Percentiles rank a stretch among this genome's conserved stretches.
Evolutionary conservation across 129 eudicot species (phyloP).

Genomic region (Daucus carota): DH1_v3.0 NC_030387.2:5083501-5084000

Average conservation of each 20-base stretch:
- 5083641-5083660: conserved; percentile 61
- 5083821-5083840: conserved; percentile 7
- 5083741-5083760: conserved; percentile 80
- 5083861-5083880: neutral
- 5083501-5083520: conserved; percentile 40
- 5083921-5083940: neutral
- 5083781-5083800: conserved; percentile 70
- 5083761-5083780: conserved; percentile 62
- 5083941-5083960: neutral
- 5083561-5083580: conserved; percentile 90
- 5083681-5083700: conserved; percentile 82
- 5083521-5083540: conserved; percentile 50
- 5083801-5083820: conserved; percentile 79
- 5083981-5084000: neutral
- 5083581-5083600: conserved; percentile 92
- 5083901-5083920: neutral
- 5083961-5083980: neutral
- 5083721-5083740: conserved; percentile 40
- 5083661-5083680: conserved; percentile 97
- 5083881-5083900: neutral
- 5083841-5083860: neutral
- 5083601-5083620: conserved; percentile 98
- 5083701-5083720: conserved; percentile 39
- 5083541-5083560: conserved; percentile 61
- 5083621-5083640: conserved; percentile 87